Base-by-base conservation (phyloP, 1,284 basidiomycete species). In the Abortiporus biennis region DNA sequence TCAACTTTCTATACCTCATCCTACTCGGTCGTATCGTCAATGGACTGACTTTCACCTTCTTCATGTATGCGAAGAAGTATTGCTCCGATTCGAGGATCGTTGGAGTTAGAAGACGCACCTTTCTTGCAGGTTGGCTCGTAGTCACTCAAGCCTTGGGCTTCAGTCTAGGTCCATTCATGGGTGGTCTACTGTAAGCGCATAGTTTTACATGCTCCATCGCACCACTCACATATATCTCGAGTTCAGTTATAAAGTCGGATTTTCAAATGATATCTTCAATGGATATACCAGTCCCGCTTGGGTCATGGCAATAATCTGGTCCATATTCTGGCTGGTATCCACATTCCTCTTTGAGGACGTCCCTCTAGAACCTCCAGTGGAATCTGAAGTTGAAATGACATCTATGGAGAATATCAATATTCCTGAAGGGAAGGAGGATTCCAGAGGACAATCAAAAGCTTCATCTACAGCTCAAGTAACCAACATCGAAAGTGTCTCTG, bases 281-380 rank as follows among this genome's bases (percentile, higher is more conserved):
- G 81, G 83, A 2, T 80, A 68, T 49, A 83, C 78, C 0, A 76
- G 78, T 47, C 79, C 80, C 1, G 80, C 74, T 1, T 85, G 83
- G 81, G 43, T 83, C 31, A 78, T 84, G 70, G 72, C 78, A 0
- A 61, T 48, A 2, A 55, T 72, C 6, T 83, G 77, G 70, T 54
- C 63, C 5, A 48, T 71, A 4, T 83, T 80, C 55, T 77, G 75
- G 69, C 54, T 63, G 4, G 51, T 68, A 9, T 62, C 63, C 6
- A 48, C 61, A 9, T 42, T 64, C 13, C 65, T 67, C 38, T 84
- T 76, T 54, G 65, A 82, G 49, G 81, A 83, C 44, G 68, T 78
- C 4, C 59, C 59, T 0, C 39, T 34, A 1, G 36, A 42, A 3
- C 27, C 35, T 8, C 44, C 46, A 11, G 20, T 35, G 2, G 16